A percentile compares a stretch with the other conserved stretches of the same genome.
Evolutionary conservation across 129 eudicot species (phyloP).

Genomic region (Logfia minima): DNA sequence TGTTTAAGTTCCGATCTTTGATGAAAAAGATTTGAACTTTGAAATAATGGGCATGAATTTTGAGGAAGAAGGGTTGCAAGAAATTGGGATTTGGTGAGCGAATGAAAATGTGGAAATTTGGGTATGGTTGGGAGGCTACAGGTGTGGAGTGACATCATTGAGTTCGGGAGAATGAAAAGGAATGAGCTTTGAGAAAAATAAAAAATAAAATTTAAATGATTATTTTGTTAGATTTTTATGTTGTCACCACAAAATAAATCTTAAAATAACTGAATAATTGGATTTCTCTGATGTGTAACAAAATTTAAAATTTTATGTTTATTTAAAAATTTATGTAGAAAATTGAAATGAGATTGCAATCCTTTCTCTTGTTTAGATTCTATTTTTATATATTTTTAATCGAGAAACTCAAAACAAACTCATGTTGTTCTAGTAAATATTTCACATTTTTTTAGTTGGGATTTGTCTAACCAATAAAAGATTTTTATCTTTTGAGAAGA

Average conservation of each 20-base stretch:
- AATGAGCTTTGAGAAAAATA: background rate
- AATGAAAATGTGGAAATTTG: constrained; percentile 28
- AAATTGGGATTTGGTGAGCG: constrained; percentile 37
- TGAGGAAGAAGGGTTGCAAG: constrained; percentile 27
- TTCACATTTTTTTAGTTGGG: too few species aligned
- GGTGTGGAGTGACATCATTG: constrained; percentile 32
- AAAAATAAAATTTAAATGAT: background rate
- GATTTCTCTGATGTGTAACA: too few species aligned
- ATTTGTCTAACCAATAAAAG: too few species aligned
- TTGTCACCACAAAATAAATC: background rate
- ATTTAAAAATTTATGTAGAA: too few species aligned
- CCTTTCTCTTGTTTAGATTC: too few species aligned
- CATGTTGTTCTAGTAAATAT: too few species aligned
- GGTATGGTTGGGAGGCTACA: constrained; percentile 16
- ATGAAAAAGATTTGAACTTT: constrained; percentile 30
- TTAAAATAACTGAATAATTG: too few species aligned
- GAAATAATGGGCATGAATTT: constrained; percentile 22
- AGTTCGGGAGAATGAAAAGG: background rate
- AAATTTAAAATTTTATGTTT: too few species aligned
- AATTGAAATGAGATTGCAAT: too few species aligned
- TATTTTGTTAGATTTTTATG: background rate
- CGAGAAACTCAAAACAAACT: too few species aligned
- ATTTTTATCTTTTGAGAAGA: too few species aligned
- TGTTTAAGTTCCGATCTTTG: constrained; percentile 22
- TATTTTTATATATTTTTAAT: too few species aligned